phyloP scores from a whole-genome alignment of 2,329 filamentous ascomycete species.

The Sphaerulina musiva region DNA sequence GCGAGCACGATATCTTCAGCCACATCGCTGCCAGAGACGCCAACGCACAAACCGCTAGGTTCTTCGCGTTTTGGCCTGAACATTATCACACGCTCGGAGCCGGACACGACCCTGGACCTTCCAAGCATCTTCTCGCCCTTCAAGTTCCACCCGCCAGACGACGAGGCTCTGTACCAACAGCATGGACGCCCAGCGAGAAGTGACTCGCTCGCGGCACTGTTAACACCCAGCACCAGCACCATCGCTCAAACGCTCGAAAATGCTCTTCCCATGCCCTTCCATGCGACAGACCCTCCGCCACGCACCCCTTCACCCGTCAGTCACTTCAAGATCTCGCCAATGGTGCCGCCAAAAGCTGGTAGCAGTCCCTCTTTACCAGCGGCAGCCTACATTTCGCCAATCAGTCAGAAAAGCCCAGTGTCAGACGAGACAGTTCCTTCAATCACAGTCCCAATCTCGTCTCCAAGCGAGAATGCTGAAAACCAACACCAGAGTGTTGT shows the following conservation, averaged over 20 bases:
- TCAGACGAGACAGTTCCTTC: too few species aligned
- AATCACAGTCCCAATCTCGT: too few species aligned
- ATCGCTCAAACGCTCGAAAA: background rate
- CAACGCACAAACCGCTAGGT: background rate
- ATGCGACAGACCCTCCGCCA: background rate
- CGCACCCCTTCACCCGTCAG: background rate
- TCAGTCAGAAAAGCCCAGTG: too few species aligned
- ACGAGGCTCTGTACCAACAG: background rate
- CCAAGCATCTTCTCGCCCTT: slow-evolving; percentile 2
- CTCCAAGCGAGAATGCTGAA: too few species aligned
- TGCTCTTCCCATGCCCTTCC: background rate
- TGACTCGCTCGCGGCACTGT: background rate
- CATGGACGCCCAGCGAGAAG: background rate
- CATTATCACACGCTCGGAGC: background rate
- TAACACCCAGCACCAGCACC: background rate
- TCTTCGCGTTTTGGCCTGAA: background rate
- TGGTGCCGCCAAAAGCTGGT: too few species aligned
- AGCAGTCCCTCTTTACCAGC: too few species aligned
- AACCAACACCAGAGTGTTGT: too few species aligned
- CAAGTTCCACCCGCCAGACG: background rate
- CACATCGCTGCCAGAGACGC: background rate
- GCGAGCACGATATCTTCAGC: background rate
- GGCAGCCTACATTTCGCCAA: too few species aligned
- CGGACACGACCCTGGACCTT: background rate
- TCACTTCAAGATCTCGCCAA: background rate